Conservation (phyloP, 1,284 basidiomycete species). For the Malassezia obtusa region DNA sequence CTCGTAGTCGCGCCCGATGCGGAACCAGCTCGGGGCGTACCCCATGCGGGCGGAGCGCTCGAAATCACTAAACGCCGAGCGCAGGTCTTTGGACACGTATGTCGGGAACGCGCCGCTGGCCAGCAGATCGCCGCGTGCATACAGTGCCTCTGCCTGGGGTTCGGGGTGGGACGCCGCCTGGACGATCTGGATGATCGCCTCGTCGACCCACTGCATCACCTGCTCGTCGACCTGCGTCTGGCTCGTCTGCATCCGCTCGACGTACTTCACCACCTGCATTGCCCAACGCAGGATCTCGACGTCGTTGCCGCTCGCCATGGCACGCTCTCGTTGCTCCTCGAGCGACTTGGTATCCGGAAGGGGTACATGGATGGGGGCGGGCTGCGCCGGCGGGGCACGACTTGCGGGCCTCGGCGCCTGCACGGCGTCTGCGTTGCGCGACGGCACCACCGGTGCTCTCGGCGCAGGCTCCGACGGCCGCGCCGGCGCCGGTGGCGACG, state of each 20-base stretch:
- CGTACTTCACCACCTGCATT: constrained; percentile 66
- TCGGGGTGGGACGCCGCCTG: constrained; percentile 26
- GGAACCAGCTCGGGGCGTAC: constrained; percentile 60
- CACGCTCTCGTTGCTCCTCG: constrained; percentile 22
- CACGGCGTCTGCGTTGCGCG: too few species aligned
- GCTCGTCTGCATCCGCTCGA: constrained; percentile 52
- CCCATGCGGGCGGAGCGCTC: constrained; percentile 44
- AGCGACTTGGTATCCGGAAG: constrained; percentile 35
- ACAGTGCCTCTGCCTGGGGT: constrained; percentile 63
- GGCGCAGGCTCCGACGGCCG: neutral
- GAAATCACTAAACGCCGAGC: constrained; percentile 76
- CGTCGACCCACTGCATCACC: constrained; percentile 58
- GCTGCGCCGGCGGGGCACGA: neutral
- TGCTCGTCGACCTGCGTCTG: constrained; percentile 55
- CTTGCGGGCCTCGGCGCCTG: too few species aligned
- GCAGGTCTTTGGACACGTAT: constrained; percentile 57
- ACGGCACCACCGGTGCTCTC: neutral
- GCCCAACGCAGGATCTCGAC: constrained; percentile 62
- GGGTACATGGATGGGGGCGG: constrained; percentile 25
- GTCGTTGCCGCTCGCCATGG: constrained; percentile 51
- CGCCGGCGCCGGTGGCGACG: neutral
- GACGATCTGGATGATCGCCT: constrained; percentile 51
- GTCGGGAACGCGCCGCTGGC: constrained; percentile 56
- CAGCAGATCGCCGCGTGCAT: constrained; percentile 62
- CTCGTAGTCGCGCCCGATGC: constrained; percentile 81